These are phyloP conservation scores for Pythium myriotylum DNA, from an alignment of 352 stramenopile species.

Conservation along the genomic window DNA sequence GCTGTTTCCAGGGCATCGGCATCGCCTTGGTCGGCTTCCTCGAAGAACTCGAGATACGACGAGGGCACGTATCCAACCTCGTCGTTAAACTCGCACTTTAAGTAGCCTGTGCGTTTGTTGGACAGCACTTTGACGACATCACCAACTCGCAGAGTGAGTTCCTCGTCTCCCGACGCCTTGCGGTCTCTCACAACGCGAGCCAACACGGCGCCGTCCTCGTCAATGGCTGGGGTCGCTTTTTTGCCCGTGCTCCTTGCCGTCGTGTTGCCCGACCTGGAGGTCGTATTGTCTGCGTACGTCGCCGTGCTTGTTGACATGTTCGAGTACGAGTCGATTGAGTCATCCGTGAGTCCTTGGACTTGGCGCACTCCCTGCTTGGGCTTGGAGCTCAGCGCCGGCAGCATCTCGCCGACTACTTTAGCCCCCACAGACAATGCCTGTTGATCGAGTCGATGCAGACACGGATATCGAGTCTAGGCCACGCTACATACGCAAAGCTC, in stretches of 20 bases:
- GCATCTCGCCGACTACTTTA: constrained; percentile 31
- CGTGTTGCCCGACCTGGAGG: constrained; percentile 22
- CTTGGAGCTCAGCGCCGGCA: constrained; percentile 81
- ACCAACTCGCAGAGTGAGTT: constrained; percentile 59
- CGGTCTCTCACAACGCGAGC: constrained; percentile 72
- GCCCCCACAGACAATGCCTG: not conserved
- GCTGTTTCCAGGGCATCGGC: constrained; percentile 24
- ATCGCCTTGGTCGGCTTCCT: constrained; percentile 30
- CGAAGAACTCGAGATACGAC: constrained; percentile 84
- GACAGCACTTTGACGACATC: constrained; percentile 79
- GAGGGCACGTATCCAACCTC: constrained; percentile 78
- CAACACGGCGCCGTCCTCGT: constrained; percentile 33
- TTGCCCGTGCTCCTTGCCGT: constrained; percentile 22
- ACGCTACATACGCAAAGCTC: too few species aligned
- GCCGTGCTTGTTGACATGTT: constrained; percentile 49
- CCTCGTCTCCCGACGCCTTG: constrained; percentile 76
- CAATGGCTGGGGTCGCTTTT: constrained; percentile 13
- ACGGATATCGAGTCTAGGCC: too few species aligned
- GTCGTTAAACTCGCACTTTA: constrained; percentile 80
- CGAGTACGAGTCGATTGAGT: constrained; percentile 87
- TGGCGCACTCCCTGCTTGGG: constrained; percentile 84
- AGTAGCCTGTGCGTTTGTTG: constrained; percentile 76
- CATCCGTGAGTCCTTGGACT: constrained; percentile 79
- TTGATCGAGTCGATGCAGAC: too few species aligned
- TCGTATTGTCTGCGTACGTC: constrained; percentile 66